Conservation (phyloP, 2,329 filamentous ascomycete genomes). For the Fusarium nematophilum region DNA sequence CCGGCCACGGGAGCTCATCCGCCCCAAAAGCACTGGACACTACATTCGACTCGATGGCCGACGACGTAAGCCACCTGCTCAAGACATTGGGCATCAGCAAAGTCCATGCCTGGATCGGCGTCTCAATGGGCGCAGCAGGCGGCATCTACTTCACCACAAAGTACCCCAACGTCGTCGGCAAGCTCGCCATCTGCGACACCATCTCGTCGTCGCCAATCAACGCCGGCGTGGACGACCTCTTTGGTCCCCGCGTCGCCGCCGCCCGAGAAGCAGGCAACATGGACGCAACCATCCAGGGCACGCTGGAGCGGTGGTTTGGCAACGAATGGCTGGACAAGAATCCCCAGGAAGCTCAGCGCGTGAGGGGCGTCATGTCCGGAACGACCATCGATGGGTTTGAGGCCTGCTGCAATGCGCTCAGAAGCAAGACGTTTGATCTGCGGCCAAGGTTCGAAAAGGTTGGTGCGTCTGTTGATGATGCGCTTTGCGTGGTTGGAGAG, state of each 20-base stretch:
- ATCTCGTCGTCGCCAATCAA: constrained; percentile 53
- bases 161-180: constrained; percentile 52
- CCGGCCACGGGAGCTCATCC: constrained; percentile 55
- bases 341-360: constrained; percentile 49
- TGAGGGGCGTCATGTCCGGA: constrained; percentile 50
- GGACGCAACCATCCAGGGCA: constrained; percentile 45
- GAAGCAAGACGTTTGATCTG: constrained; percentile 52
- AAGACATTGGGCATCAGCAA: constrained; percentile 45
- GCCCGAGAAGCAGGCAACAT: constrained; percentile 49
- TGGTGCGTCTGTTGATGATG: constrained; percentile 49
- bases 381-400: constrained; percentile 56
- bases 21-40: constrained; percentile 49
- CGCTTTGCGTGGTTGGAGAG: constrained; percentile 54
- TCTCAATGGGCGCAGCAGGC: constrained; percentile 58
- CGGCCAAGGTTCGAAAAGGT: constrained; percentile 49
- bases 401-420: constrained; percentile 54
- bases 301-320: constrained; percentile 56
- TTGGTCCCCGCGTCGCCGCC: constrained; percentile 49
- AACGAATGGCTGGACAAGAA: constrained; percentile 50
- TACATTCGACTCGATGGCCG: constrained; percentile 53
- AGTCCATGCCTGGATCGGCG: constrained; percentile 56
- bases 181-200: constrained; percentile 55
- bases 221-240: constrained; percentile 50
- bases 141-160: constrained; percentile 53
- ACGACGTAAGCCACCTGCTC: constrained; percentile 52